A percentile compares a stretch with the other conserved stretches of the same genome.
Evolutionary conservation across 176 grass and related monocot species (phyloP).

Genomic region (Cenchrus fungigraminus): DNA sequence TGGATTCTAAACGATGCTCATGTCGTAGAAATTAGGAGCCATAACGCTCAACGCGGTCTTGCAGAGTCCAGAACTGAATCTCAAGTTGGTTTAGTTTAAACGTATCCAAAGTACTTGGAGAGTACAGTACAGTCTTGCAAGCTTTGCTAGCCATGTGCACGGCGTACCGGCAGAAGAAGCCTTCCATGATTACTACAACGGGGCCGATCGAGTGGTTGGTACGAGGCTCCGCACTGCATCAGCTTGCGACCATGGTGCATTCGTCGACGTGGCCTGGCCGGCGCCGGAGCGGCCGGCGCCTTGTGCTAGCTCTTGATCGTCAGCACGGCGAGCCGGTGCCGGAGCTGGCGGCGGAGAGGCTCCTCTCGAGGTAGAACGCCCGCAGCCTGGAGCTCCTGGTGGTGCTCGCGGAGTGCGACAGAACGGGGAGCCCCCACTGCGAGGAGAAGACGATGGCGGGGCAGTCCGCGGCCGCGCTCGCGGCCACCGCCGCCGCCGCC

Average conservation of each 20-base stretch:
- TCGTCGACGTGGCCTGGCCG: not conserved
- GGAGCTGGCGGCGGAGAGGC: conserved; percentile 35
- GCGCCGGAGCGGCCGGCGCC: not conserved
- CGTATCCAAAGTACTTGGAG: conserved; percentile 27
- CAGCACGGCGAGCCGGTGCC: conserved; percentile 46
- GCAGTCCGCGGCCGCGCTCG: conserved; percentile 40
- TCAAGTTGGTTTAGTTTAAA: conserved; percentile 53
- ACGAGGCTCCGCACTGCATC: conserved; percentile 19
- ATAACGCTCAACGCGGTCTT: not conserved
- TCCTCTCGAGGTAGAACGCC: conserved; percentile 57
- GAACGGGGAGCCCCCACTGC: conserved; percentile 77
- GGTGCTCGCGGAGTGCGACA: conserved; percentile 56
- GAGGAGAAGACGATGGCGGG: conserved; percentile 73
- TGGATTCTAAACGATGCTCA: not conserved
- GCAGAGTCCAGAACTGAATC: conserved; percentile 3
- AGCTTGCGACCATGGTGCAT: conserved; percentile 7
- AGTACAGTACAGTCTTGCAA: conserved; percentile 46
- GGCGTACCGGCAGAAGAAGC: conserved; percentile 21
- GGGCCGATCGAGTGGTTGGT: not conserved
- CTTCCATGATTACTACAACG: conserved; percentile 34
- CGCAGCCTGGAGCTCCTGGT: conserved; percentile 48
- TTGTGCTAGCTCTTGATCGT: conserved; percentile 18
- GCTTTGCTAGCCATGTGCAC: conserved; percentile 39
- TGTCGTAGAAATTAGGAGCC: conserved; percentile 1
- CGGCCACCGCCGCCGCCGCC: conserved; percentile 28